These are phyloP conservation scores for Fragaria vesca DNA, from an alignment of 306 rosid species.

Conservation along the genomic window DNA sequence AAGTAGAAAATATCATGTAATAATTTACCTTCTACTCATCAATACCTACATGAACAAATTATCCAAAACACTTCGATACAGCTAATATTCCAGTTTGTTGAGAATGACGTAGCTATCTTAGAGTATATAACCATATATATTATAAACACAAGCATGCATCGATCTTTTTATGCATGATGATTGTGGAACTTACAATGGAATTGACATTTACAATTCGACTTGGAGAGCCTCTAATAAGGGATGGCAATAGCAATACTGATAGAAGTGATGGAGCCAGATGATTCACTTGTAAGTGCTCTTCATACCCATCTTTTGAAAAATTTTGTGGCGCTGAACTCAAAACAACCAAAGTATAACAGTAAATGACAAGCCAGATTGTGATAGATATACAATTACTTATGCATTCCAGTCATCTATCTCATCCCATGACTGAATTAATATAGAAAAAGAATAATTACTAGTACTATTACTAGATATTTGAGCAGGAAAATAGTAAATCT, in stretches of 20 bases:
- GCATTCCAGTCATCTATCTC: background rate
- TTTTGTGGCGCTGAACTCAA: constrained; percentile 71
- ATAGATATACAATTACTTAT: background rate
- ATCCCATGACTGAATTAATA: background rate
- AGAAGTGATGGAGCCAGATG: constrained; percentile 96
- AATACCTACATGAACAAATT: background rate
- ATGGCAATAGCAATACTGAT: constrained; percentile 87
- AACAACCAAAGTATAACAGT: constrained; percentile 22
- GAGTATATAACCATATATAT: background rate
- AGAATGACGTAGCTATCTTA: background rate
- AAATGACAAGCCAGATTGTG: background rate
- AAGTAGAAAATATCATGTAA: background rate
- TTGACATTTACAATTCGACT: constrained; percentile 92
- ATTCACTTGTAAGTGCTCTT: constrained; percentile 97
- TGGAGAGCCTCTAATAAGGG: constrained; percentile 86
- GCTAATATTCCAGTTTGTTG: background rate
- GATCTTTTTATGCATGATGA: background rate
- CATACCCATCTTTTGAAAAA: constrained; percentile 86
- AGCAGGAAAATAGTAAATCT: background rate
- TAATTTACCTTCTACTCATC: background rate
- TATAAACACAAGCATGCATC: background rate
- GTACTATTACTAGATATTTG: no score
- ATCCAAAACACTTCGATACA: background rate
- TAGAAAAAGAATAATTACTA: background rate
- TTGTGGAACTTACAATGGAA: constrained; percentile 71